Evolutionary conservation across 1,284 basidiomycete genomes (phyloP).

Genomic region (Earliella scabrosa): DNA sequence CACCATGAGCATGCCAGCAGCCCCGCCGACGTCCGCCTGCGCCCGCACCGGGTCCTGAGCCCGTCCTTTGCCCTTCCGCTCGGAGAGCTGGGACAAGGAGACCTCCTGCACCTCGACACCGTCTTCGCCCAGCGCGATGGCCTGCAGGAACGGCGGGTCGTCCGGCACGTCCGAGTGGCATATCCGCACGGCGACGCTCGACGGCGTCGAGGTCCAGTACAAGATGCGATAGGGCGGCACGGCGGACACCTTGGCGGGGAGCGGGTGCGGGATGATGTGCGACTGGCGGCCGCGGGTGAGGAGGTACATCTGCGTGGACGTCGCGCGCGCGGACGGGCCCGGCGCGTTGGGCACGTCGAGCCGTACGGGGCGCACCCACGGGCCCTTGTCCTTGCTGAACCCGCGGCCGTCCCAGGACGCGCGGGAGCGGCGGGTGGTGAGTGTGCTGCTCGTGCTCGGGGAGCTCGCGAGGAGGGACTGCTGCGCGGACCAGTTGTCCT

Average conservation of each 20-base stretch:
- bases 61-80: slow-evolving; percentile 53
- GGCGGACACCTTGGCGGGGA: slow-evolving; percentile 55
- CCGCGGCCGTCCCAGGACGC: slow-evolving; percentile 56
- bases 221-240: slow-evolving; percentile 56
- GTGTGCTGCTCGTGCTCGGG: slow-evolving; percentile 31
- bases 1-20: slow-evolving; percentile 60
- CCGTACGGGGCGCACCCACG: slow-evolving; percentile 59
- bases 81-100: slow-evolving; percentile 41
- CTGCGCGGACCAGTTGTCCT: slow-evolving; percentile 42
- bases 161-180: slow-evolving; percentile 37
- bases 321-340: slow-evolving; percentile 28
- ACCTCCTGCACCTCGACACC: slow-evolving; percentile 76
- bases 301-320: slow-evolving; percentile 50
- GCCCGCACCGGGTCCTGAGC: slow-evolving; percentile 52
- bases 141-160: slow-evolving; percentile 56
- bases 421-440: slow-evolving; percentile 46
- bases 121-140: slow-evolving; percentile 67
- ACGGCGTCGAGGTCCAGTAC: slow-evolving; percentile 63
- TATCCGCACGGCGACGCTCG: slow-evolving; percentile 57
- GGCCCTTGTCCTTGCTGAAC: slow-evolving; percentile 45
- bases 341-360: slow-evolving; percentile 63
- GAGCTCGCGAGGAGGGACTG: slow-evolving; percentile 21
- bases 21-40: slow-evolving; percentile 65
- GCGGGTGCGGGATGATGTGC: slow-evolving; percentile 68
- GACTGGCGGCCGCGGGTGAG: slow-evolving; percentile 72